Evolutionary conservation across 2,329 filamentous ascomycete genomes (phyloP), one percentile per base, ranked within the genome.

Genomic region (Alternaria novae-zelandiae): DNA sequence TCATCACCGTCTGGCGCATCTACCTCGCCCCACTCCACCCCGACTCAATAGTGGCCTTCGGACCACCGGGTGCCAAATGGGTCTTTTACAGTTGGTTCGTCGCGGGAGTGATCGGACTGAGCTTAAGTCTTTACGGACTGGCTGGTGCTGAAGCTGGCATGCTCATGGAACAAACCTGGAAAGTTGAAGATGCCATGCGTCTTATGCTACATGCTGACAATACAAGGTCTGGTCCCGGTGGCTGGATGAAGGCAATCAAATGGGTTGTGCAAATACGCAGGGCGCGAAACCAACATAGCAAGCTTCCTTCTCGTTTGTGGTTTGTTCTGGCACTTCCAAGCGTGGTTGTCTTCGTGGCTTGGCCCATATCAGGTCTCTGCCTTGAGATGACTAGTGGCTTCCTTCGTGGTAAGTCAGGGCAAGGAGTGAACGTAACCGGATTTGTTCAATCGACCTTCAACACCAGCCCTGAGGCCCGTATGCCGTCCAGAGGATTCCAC

Each of bases 381-480:
- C 32, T 36, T n/a, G 32, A 36, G 32, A 36, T 36, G 15, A 36
- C 15, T 9, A 36, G 32, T 36, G 32, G 32, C 0, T 36, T 36
- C 8, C 32, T 36, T 36, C 32, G 2, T 5, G 32, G 15, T n/a
- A n/a, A 36, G 15, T 2, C 32, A n/a, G 15, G 32, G 32, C 13
- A n/a, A 36, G 32, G 32, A 36, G 32, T 2, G 15, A 0, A 36
- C 5, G 32, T 36, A 3, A 36, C 15, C 4, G 32, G 32, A 36
- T 36, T 36, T 2, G 8, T 36, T 9, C 32, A n/a, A n/a, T 36
- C 32, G 32, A 36, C 15, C 0, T 36, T 36, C 15, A 36, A 36
- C 15, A 2, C 15, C 15, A 3, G 0, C 15, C 32, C 4, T 36
- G 32, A 0, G 32, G 15, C 2, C 2, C 32, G 32, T 0, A n/a